phyloP scores from a whole-genome alignment of 805 yeast species.

The Barnettozyma siamensis region DNA sequence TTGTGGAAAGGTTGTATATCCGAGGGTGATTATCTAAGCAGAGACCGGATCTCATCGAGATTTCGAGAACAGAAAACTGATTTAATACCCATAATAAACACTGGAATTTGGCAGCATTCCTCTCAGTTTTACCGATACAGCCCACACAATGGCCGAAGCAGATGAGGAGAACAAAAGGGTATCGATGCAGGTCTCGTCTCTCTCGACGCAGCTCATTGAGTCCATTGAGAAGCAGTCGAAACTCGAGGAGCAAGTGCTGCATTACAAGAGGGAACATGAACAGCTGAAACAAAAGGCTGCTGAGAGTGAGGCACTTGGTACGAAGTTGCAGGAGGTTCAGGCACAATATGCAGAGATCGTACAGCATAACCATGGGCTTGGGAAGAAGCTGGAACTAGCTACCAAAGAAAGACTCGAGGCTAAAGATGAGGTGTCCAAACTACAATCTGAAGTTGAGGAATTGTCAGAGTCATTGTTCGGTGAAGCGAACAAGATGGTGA shows the following conservation, averaged over 20 bases:
- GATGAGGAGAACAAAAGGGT: constrained; percentile 40
- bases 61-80: too few species aligned
- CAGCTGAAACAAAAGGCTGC: constrained; percentile 22
- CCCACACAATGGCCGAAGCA: constrained; percentile 21
- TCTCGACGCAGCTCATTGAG: constrained; percentile 56
- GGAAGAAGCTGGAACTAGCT: constrained; percentile 26
- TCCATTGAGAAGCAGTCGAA: constrained; percentile 52
- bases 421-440: constrained; percentile 50
- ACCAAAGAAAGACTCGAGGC: constrained; percentile 40
- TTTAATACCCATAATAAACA: constrained; percentile 10
- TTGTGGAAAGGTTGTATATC: too few species aligned
- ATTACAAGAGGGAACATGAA: constrained; percentile 33
- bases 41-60: constrained; percentile 6
- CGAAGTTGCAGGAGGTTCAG: constrained; percentile 26
- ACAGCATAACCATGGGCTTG: constrained; percentile 28
- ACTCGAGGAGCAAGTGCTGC: constrained; percentile 44
- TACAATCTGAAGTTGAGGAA: constrained; percentile 75
- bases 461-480: constrained; percentile 69
- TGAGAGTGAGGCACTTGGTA: constrained; percentile 19
- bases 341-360: constrained; percentile 30
- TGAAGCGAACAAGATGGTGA: constrained; percentile 83
- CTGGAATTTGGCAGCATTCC: too few species aligned
- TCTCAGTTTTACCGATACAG: too few species aligned
- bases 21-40: too few species aligned
- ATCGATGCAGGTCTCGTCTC: constrained; percentile 47